Percentiles rank a stretch among this genome's conserved stretches.
These are phyloP conservation scores for Monosiga brevicollis DNA, from an alignment of 78 protist genomes.

Conservation along the genomic window DNA sequence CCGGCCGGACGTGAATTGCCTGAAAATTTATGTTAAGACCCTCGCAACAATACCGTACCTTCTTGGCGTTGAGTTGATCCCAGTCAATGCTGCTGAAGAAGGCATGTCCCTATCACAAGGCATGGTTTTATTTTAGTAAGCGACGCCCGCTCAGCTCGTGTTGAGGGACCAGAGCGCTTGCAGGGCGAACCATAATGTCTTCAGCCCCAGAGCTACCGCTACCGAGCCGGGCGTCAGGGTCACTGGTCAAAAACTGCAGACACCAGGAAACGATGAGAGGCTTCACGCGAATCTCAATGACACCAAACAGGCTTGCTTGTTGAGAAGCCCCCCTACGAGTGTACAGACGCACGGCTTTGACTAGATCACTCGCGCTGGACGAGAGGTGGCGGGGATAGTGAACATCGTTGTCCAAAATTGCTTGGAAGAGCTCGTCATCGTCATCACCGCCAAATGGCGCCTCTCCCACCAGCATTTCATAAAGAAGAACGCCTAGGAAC, in stretches of 20 bases:
- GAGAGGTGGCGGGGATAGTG: conserved; percentile 12
- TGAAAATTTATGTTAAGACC: not conserved
- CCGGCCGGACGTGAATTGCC: not conserved
- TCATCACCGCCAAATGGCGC: too few species aligned
- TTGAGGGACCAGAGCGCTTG: too few species aligned
- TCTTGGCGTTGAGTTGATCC: not conserved
- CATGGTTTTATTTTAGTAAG: conserved; percentile 19
- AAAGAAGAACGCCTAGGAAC: conserved; percentile 13
- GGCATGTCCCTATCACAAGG: conserved; percentile 23
- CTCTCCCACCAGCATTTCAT: conserved; percentile 32
- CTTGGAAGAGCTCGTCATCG: too few species aligned
- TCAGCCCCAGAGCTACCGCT: conserved; percentile 2
- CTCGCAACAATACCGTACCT: not conserved
- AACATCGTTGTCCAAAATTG: too few species aligned
- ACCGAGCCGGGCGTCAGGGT: conserved; percentile 35
- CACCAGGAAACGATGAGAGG: not conserved
- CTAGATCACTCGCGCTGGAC: not conserved
- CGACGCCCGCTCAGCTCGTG: not conserved
- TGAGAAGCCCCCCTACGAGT: too few species aligned
- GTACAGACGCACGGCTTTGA: not conserved
- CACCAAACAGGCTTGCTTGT: too few species aligned
- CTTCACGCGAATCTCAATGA: not conserved
- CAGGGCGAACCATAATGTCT: not conserved
- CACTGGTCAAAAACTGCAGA: conserved; percentile 14
- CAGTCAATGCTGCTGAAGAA: conserved; percentile 59